Evolutionary conservation across 108 stramenopile genomes (phyloP).

Genomic region (Schizochytrium sp.): DNA sequence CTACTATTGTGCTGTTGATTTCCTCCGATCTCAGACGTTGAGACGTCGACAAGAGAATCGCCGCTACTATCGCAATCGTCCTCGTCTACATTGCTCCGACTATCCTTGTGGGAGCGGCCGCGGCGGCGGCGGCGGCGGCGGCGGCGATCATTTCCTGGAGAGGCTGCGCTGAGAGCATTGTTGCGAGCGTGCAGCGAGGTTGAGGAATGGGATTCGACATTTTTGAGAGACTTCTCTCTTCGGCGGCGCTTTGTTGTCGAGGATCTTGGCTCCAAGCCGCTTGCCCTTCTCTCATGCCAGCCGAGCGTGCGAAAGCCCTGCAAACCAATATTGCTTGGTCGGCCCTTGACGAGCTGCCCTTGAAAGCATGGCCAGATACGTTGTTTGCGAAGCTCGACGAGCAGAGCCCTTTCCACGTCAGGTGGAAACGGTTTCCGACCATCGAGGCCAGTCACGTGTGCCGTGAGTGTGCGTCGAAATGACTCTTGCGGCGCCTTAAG

Average conservation of each 20-base stretch:
- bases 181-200: no score
- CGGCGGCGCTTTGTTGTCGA: no score
- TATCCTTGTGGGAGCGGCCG: not conserved
- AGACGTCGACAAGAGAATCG: no score
- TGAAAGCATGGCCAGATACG: not conserved
- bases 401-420: not conserved
- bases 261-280: not conserved
- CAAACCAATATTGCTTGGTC: not conserved
- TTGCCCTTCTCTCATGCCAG: not conserved
- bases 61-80: no score
- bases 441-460: not conserved
- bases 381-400: not conserved
- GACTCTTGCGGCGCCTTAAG: conserved; percentile 2
- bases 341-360: not conserved
- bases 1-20: no score
- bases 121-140: no score
- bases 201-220: no score
- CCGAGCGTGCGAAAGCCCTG: not conserved
- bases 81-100: no score
- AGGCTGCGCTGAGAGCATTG: no score
- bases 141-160: no score
- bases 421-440: not conserved
- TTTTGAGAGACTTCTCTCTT: no score
- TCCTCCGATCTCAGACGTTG: no score
- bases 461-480: not conserved